A percentile compares a stretch with the other conserved stretches of the same genome.
Conservation (phyloP, 2,329 filamentous ascomycete genomes). For the Colletotrichum horii region DNA sequence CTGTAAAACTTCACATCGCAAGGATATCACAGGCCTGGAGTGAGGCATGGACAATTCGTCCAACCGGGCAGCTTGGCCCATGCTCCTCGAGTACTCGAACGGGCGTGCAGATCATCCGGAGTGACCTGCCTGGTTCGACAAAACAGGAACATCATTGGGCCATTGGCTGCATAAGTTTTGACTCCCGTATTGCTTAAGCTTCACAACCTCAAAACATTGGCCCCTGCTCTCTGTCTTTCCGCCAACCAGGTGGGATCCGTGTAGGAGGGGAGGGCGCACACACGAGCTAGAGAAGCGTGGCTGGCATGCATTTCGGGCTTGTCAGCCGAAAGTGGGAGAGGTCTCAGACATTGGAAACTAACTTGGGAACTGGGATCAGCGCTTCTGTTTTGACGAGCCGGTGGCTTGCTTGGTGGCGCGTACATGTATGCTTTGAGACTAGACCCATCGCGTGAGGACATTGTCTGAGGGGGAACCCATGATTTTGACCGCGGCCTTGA, state of each 20-base stretch:
- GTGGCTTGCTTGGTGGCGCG: background rate
- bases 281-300: background rate
- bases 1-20: background rate
- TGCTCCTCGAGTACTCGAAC: background rate
- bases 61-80: background rate
- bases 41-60: background rate
- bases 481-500: background rate
- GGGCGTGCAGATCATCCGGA: background rate
- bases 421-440: background rate
- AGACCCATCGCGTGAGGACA: background rate
- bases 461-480: background rate
- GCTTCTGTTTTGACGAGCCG: background rate
- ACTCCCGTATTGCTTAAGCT: slow-evolving; percentile 2
- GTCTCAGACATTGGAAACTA: background rate
- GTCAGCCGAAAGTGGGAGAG: background rate
- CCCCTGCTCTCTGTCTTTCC: background rate
- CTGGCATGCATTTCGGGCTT: background rate
- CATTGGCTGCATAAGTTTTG: background rate
- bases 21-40: background rate
- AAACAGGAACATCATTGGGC: background rate
- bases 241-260: background rate
- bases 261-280: background rate
- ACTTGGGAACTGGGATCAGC: background rate
- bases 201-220: background rate
- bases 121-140: background rate